A percentile compares a stretch with the other conserved stretches of the same genome.
These are phyloP conservation scores for Linum usitatissimum DNA, from an alignment of 345 rosid genomes.

Conservation along the genomic window DNA sequence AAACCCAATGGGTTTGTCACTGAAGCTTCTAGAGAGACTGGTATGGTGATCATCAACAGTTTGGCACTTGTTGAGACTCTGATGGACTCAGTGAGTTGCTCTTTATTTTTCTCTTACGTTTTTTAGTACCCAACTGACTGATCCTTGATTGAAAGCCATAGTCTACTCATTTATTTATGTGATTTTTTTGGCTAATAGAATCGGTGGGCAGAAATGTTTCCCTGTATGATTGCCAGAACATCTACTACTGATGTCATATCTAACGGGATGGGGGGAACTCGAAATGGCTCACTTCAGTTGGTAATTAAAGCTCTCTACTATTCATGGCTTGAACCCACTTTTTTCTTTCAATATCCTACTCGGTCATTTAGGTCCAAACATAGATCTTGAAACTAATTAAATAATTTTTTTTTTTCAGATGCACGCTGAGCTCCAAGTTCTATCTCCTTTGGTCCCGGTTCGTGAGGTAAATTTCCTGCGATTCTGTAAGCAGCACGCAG, in stretches of 20 bases:
- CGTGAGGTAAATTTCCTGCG: slow-evolving; percentile 78
- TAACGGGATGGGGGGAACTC: slow-evolving; percentile 78
- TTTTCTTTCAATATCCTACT: background rate
- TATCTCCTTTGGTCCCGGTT: slow-evolving; percentile 91
- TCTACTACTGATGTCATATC: slow-evolving; percentile 70
- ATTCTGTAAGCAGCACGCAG: slow-evolving; percentile 89
- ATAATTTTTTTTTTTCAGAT: slow-evolving; percentile 27
- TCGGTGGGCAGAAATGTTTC: slow-evolving; percentile 99
- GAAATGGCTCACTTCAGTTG: slow-evolving; percentile 87
- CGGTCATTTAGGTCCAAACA: background rate
- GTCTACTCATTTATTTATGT: slow-evolving; percentile 5
- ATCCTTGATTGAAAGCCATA: background rate
- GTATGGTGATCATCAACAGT: slow-evolving; percentile 77
- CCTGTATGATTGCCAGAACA: slow-evolving; percentile 66
- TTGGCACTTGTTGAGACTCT: slow-evolving; percentile 81
- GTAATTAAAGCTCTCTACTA: slow-evolving; percentile 26
- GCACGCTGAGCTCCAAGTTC: slow-evolving; percentile 83
- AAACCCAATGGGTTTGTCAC: slow-evolving; percentile 61
- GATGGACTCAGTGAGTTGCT: slow-evolving; percentile 75
- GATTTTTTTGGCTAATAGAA: slow-evolving; percentile 26
- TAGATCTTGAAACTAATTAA: background rate
- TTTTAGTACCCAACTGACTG: background rate
- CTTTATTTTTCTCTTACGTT: background rate
- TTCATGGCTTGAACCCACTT: background rate
- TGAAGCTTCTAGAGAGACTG: slow-evolving; percentile 82